Evolutionary conservation across 345 rosid species (phyloP).

Genomic region (rapeseed (Brassica napus)): DNA sequence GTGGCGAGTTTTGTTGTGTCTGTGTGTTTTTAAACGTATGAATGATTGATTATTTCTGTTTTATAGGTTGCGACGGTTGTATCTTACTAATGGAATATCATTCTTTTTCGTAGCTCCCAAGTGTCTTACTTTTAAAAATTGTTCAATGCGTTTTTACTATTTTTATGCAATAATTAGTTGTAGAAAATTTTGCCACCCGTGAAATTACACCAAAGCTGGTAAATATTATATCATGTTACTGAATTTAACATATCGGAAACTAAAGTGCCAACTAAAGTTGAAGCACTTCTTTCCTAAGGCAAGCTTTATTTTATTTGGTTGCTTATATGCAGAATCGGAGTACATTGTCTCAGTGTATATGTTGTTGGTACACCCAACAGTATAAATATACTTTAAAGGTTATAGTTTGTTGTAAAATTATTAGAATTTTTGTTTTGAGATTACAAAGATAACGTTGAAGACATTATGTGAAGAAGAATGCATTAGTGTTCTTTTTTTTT

Average conservation of each 20-base stretch:
- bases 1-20: conserved; percentile 18
- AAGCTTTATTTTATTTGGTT: not conserved
- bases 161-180: not conserved
- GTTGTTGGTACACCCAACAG: not conserved
- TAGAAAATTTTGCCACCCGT: not conserved
- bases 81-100: conserved; percentile 13
- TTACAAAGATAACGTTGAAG: not conserved
- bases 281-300: not conserved
- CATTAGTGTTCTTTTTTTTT: not conserved
- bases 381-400: too few species aligned
- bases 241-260: not conserved
- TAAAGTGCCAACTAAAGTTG: not conserved
- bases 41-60: not conserved
- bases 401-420: not conserved
- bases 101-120: conserved; percentile 4
- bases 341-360: not conserved
- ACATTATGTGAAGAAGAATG: not conserved
- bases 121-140: not conserved
- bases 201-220: not conserved
- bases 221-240: not conserved
- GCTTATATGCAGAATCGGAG: not conserved
- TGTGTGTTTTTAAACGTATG: conserved; percentile 12
- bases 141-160: not conserved
- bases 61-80: conserved; percentile 1
- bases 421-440: not conserved